Base-by-base conservation (phyloP, 768 basidiomycete genomes). In the Lenzites betulinus region DNA sequence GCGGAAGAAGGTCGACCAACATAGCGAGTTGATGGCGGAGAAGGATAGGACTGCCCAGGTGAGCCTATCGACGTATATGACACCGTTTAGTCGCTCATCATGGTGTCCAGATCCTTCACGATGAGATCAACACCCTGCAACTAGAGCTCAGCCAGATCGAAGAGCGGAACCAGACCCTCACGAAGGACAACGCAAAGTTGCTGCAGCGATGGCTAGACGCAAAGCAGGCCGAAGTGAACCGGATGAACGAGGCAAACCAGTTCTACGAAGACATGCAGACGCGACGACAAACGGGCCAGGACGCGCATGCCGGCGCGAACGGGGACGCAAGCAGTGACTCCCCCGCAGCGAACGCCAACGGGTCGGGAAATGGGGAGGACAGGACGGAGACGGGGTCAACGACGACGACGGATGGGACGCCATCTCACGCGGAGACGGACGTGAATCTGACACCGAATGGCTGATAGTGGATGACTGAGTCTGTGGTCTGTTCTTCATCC, bases 171-270 rank as follows among this genome's bases (percentile, higher is more conserved):
- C 81, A 86, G 68, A 88, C 79, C n/a, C 82, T 99, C 35, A 85
- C 86, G 51, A 90, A 89, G 67, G 96, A 99, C 73, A 99, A 99
- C 67, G 95, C 95, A 25, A 90, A 93, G 68, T 84, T 99, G 26
- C 81, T 98, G 1, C 94, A 97, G 72, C 89, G 96, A 18, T 99
- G 97, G 96, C 81, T 98, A 9, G 97, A 98, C 68, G 88, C 90
- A 64, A 97, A 97, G 76, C 93, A 97, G 71, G 77, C 81, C 13
- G 95, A 95, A 69, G 96, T 90, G 9, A 93, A 95, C 74, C 88
- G 87, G 75, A 92, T 99, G 91, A 98, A 98, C 75, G 91, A 92
- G 67, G 93, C 90, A 15, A 93, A 93, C 71, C 81, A 90, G 58
- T 92, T 92, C 72, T 94, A 94, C 68, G 92, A 94, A 72, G 87